These are phyloP conservation scores for Amanita pseudoporphyria DNA, from an alignment of 768 basidiomycete genomes.

Conservation along the genomic window DNA sequence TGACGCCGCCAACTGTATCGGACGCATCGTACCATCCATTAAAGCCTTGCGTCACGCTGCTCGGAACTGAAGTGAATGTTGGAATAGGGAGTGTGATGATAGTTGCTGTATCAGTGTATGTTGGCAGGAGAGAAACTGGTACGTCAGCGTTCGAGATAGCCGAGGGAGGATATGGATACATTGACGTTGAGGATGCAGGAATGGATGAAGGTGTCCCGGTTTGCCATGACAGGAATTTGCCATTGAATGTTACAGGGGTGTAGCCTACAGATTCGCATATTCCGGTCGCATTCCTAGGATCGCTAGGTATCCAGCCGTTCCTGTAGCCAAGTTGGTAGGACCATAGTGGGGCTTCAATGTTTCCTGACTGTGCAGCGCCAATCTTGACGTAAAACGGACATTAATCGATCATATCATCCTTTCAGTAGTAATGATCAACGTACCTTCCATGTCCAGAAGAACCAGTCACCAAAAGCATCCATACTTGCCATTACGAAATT, in stretches of 20 bases:
- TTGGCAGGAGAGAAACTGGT: slow-evolving; percentile 34
- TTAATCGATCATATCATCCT: background rate
- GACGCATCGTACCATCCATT: slow-evolving; percentile 36
- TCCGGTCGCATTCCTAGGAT: slow-evolving; percentile 56
- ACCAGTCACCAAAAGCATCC: slow-evolving; percentile 32
- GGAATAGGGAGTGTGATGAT: slow-evolving; percentile 35
- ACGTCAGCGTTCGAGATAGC: slow-evolving; percentile 31
- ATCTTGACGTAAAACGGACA: slow-evolving; percentile 17
- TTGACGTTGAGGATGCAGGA: slow-evolving; percentile 22
- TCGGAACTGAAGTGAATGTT: slow-evolving; percentile 21
- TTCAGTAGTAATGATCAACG: background rate
- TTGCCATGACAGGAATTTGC: slow-evolving; percentile 40
- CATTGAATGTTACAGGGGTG: slow-evolving; percentile 20
- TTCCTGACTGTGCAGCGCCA: slow-evolving; percentile 35
- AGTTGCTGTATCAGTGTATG: slow-evolving; percentile 53
- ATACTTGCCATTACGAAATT: slow-evolving; percentile 49
- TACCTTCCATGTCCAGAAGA: slow-evolving; percentile 42
- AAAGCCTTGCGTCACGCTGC: slow-evolving; percentile 24
- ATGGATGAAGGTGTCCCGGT: slow-evolving; percentile 52
- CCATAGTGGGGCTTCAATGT: slow-evolving; percentile 29
- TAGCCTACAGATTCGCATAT: slow-evolving; percentile 47
- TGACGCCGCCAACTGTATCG: slow-evolving; percentile 29
- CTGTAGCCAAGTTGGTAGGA: slow-evolving; percentile 39
- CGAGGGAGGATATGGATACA: slow-evolving; percentile 47
- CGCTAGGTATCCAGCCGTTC: slow-evolving; percentile 68